Conservation (phyloP, 2,329 filamentous ascomycete species). For the Knufia fluminis region DNA sequence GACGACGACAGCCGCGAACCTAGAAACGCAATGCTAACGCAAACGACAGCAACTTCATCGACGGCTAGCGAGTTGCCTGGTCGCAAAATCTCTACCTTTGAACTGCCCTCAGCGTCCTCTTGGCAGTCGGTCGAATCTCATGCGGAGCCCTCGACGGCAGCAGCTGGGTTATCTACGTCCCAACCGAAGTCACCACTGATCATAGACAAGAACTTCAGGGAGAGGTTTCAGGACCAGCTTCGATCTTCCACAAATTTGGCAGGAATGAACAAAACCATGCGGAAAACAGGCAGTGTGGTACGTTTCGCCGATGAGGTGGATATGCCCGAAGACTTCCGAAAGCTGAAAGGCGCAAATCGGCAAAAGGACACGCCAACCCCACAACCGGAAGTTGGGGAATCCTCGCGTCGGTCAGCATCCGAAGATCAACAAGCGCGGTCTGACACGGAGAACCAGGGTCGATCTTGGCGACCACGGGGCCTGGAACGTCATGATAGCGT, state of each 20-base stretch:
- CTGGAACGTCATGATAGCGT: slow-evolving; percentile 8
- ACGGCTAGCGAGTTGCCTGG: neutral
- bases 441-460: neutral
- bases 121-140: slow-evolving; percentile 21
- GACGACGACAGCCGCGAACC: neutral
- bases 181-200: slow-evolving; percentile 22
- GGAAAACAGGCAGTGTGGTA: slow-evolving; percentile 18
- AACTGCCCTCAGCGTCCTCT: slow-evolving; percentile 19
- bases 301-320: slow-evolving; percentile 20
- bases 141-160: slow-evolving; percentile 5
- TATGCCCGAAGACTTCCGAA: slow-evolving; percentile 9
- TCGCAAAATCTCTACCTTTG: slow-evolving; percentile 13
- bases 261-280: slow-evolving; percentile 12
- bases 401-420: neutral
- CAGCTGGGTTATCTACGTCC: slow-evolving; percentile 11
- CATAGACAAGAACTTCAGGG: slow-evolving; percentile 30
- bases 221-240: slow-evolving; percentile 25
- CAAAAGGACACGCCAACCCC: neutral
- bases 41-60: neutral
- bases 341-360: slow-evolving; percentile 14
- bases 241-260: slow-evolving; percentile 17
- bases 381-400: neutral
- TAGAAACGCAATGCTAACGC: neutral
- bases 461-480: neutral
- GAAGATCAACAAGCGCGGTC: slow-evolving; percentile 9